These are phyloP conservation scores for Umbelopsis sp. DNA, from an alignment of 371 early-diverging fungal species.

Conservation along the genomic window DNA sequence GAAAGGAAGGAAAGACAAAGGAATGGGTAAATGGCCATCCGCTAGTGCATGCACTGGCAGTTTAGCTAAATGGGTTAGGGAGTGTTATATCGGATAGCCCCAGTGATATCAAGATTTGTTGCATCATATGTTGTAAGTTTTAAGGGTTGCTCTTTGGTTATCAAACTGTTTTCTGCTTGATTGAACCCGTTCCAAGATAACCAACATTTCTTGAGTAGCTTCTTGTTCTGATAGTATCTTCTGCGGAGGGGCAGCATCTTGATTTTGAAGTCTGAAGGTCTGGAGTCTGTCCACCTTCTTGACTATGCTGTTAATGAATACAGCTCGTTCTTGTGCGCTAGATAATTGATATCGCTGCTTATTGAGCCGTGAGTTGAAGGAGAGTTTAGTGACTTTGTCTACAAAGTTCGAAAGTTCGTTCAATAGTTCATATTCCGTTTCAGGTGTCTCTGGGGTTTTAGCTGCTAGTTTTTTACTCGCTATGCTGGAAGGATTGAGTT, in stretches of 20 bases:
- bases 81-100: not conserved
- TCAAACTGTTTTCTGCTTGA: not conserved
- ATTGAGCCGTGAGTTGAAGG: constrained; percentile 22
- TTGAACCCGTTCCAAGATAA: constrained; percentile 10
- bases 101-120: not conserved
- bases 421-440: constrained; percentile 7
- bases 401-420: not conserved
- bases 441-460: not conserved
- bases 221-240: not conserved
- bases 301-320: constrained; percentile 29
- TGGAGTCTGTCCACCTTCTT: constrained; percentile 14
- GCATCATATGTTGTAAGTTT: not conserved
- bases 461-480: not conserved
- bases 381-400: not conserved
- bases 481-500: constrained; percentile 17
- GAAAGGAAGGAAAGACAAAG: too few relatives aligned
- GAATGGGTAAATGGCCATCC: not conserved
- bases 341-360: constrained; percentile 32
- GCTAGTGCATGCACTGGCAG: constrained; percentile 1
- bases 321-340: constrained; percentile 29
- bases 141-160: constrained; percentile 5
- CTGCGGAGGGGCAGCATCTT: not conserved
- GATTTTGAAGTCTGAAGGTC: constrained; percentile 3
- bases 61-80: not conserved
- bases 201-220: not conserved